Evolutionary conservation across 1,284 basidiomycete species (phyloP), one percentile per base, ranked within the genome.

Genomic region (Anthracocystis panici-leucophaei): DNA sequence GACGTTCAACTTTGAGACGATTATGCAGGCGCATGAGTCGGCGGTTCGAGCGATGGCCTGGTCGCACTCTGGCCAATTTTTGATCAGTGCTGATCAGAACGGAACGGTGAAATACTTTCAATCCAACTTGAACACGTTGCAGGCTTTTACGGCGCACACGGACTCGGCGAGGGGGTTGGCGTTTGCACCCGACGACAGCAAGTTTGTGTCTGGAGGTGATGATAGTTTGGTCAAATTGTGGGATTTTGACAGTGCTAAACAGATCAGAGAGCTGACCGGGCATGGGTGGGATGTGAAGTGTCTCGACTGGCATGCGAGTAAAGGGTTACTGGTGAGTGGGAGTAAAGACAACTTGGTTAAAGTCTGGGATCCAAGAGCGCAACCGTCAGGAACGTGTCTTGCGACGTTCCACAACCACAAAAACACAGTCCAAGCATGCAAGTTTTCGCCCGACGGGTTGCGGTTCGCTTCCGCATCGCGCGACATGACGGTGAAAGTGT

Each of bases 211-310:
- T 1, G 94, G 93, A 3, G 95, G 94, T 68, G 96, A 99, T 83
- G 97, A 99, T 85, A 92, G 93, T 1, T 92, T 92, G 58, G 91
- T 99, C 72, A 91, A 95, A 82, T 91, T 99, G 76, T 99, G 96
- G 96, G 91, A 91, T 23, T 99, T 98, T 85, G 92, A 96, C 77
- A 92, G 93, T 79, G 93, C 92, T 67, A 89, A 66, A 25, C 62
- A 65, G 58, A 69, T 69, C 12, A 29, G 91, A 65, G 91, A 91
- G 7, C 87, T 98, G 71, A 92, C 91, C 51, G 95, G 95, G 10
- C 96, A 99, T 82, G 95, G 95, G 2, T 99, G 96, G 95, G 96
- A 99, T 82, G 96, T 98, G 29, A 93, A 96, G 84, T 97, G 95
- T 79, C 93, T 98, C 2, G 93, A 97, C 87, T 99, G 96, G 96